Evolutionary conservation across 768 basidiomycete genomes (phyloP), one percentile per base, ranked within the genome.

Genomic region (Leccinum pellstonianum): DNA sequence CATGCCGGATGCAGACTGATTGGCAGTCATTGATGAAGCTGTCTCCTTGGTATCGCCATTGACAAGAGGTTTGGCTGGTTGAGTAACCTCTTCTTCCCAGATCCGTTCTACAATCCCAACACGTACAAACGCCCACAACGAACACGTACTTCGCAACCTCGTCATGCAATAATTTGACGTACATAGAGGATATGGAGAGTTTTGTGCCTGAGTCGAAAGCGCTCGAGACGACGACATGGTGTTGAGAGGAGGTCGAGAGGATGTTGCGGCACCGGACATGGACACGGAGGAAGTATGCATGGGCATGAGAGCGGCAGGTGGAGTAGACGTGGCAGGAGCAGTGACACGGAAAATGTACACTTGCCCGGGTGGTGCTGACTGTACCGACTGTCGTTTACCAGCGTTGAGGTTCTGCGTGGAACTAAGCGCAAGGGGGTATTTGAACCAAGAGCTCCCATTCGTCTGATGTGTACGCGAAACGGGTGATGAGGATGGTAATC

Each of bases 91-190:
- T 62, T 95, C 94, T 57, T 93, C 89, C 95, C 95, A 97, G 5
- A 96, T 77, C 64, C 87, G 88, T 60, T 94, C 92, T 19, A 96
- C 79, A 56, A 97, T 78, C 10, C 89, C 85, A 0, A 84, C 86
- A 23, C 93, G 84, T 54, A 96, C 86, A 67, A 91, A 96, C 17
- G 89, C 85, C 93, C 94, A 97, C 14, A 96, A 76, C 4, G 87
- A 88, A 73, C 93, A 95, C n/a, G 94, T 93, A 38, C 88, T 81
- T 12, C 94, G 85, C 19, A 97, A 78, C 8, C 95, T 84, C 5
- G 82, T 77, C 15, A 96, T 78, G 71, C 94, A 96, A 88, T 93
- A 96, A n/a, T 90, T 87, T 17, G 83, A 84, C 11, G 82, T 77
- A 67, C 94, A 97, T 3, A 97, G 77, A 1, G 95, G 92, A 72